These are phyloP conservation scores for Pleurozium schreberi DNA, from an alignment of 225 moss, liverwort and hornwort genomes.

Conservation along the genomic window DNA sequence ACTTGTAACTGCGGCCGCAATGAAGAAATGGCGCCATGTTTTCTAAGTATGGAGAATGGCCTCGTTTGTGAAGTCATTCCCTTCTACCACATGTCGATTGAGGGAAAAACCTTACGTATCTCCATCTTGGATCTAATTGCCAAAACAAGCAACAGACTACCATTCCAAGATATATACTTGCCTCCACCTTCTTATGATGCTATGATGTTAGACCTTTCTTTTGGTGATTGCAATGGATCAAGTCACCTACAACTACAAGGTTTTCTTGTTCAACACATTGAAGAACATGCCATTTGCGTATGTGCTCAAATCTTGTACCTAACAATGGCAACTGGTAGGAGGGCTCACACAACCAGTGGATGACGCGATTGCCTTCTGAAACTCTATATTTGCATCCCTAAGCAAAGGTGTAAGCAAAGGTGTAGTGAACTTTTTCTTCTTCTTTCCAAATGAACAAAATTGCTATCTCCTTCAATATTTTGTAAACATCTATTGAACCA, in stretches of 20 bases:
- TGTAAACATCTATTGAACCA: no score
- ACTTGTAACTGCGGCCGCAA: no score
- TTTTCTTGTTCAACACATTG: background rate
- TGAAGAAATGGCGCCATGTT: no score
- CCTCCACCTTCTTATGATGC: accelerated
- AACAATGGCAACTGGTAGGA: background rate
- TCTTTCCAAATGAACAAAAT: background rate
- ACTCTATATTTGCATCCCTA: background rate
- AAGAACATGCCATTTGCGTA: no score
- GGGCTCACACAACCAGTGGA: background rate
- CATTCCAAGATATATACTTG: background rate
- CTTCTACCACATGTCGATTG: no score
- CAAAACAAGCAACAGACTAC: background rate
- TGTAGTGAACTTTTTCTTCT: background rate
- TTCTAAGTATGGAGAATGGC: no score
- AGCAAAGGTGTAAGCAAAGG: accelerated
- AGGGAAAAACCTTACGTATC: no score
- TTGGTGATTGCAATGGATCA: background rate
- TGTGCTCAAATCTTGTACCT: no score
- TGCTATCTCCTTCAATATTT: background rate
- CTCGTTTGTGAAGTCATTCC: no score
- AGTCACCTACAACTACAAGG: background rate
- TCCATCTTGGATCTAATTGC: background rate
- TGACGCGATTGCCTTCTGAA: background rate
- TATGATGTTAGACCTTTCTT: background rate